Base-by-base conservation (phyloP, 2,329 filamentous ascomycete genomes). In the Mycocentrospora acerina region DNA sequence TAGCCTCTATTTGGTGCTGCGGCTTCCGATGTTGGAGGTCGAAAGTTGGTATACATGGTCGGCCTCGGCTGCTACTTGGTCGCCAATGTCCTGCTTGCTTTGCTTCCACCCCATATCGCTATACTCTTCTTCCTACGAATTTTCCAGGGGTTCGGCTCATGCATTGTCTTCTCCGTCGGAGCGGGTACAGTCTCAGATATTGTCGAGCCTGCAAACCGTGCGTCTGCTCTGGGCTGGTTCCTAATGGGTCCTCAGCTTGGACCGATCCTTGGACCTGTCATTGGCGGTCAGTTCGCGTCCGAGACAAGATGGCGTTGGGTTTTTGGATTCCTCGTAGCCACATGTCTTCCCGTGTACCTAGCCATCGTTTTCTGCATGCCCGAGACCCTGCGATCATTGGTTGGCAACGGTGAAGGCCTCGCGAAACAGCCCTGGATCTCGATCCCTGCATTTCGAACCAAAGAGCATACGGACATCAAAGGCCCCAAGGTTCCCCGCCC, bases 141-240 rank as follows among this genome's bases (percentile, higher is more conserved):
- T 19, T 57, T 73, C 25, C 70, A 73, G 41, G 58, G 69, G 1
- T 64, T 73, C 32, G 71, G 71, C 1, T 68, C 69, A 3, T 69
- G 67, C 6, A 69, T 68, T 9, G 70, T 72, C 6, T 62, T 67
- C 9, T 71, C 68, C 0, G 62, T 73, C 38, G 71, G 71, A 19
- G 70, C 69, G 3, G 71, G 71, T 2, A 72, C 69, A 5, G 63
- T 74, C 4, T 66, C 68, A 18, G 71, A 74, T 53, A 64, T 70
- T 9, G 64, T 59, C 1, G 67, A 67, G 42, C 70, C 69, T 3
- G 58, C 67, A 28, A 61, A 57, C 14, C 58, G 72, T 16, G 72
- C 62, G 6, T 65, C 62, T 8, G 60, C 68, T 25, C 65, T 75
- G 53, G 64, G 68, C 3, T 62, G 67, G 30, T 73, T 74, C 34